Evolutionary conservation across 768 basidiomycete species (phyloP), one percentile per base, ranked within the genome.

Genomic region (Tylopilus plumbeoviolaceoides): DNA sequence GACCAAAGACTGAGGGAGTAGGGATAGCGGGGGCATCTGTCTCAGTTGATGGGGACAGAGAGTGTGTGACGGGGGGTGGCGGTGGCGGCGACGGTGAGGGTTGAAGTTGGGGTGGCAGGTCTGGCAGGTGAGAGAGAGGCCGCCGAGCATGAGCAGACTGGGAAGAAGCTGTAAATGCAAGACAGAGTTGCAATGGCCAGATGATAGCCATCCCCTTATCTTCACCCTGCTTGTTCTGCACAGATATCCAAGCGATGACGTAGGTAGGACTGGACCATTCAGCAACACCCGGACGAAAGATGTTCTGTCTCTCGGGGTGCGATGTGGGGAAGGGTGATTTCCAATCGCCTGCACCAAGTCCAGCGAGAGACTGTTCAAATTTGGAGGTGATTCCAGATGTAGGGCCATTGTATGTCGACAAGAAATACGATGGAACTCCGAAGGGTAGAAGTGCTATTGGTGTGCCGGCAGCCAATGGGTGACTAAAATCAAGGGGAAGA

Each of bases 191-290:
- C 2, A 78, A 68, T 2, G 90, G 89, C 74, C 89, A 91, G 56
- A 91, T 81, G 45, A 87, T 72, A n/a, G 78, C 73, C 28, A 88
- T 71, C 1, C 89, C 89, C 59, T 89, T 90, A 58, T 89, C 87
- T 64, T 91, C 89, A 30, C 86, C 87, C 57, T 86, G 87, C 56
- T 79, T 83, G 60, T 88, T 88, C 66, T 89, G 81, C 18, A 91
- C 84, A 30, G 76, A 78, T 35, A 90, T 75, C 84, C 85, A 91
- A 4, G 80, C 86, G 48, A 91, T 82, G 42, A 89, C 67, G 64
- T 82, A 89, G 15, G 60, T 59, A 3, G 67, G 66, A 40, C 38
- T 51, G 36, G 53, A 47, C 43, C 50, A 48, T 48, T 59, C 59
- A 50, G 43, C 62, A 28, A 35, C 55, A 47, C 61, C 59, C 35